Conservation (phyloP, 495 filamentous ascomycete species). For the Clavariopsis aquatica region DNA sequence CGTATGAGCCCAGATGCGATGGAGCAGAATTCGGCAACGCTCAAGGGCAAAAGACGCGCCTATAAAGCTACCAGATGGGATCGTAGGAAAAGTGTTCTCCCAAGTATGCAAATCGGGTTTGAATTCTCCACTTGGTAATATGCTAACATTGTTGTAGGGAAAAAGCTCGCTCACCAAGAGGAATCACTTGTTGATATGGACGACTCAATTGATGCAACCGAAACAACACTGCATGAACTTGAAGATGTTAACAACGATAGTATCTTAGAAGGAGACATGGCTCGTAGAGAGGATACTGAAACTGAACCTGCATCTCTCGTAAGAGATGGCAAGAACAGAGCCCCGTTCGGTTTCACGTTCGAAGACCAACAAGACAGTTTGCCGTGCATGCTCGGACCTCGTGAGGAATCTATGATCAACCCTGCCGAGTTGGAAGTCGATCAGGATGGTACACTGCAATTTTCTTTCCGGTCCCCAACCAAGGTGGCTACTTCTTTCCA, state of each 20-base stretch:
- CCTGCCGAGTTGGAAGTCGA: background rate
- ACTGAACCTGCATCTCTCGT: background rate
- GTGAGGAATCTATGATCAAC: background rate
- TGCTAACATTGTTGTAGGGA: conserved; percentile 7
- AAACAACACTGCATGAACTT: background rate
- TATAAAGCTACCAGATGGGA: conserved; percentile 33
- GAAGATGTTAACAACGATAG: background rate
- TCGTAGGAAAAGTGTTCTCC: conserved; percentile 32
- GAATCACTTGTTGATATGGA: background rate
- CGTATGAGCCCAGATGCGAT: conserved; percentile 13
- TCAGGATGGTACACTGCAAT: background rate
- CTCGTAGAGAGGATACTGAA: background rate
- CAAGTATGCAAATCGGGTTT: conserved; percentile 18
- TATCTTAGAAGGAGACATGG: background rate
- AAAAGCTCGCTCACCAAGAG: background rate
- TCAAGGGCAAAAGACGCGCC: conserved; percentile 15
- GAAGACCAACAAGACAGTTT: background rate
- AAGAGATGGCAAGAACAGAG: background rate
- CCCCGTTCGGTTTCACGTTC: background rate
- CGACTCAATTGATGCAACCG: background rate
- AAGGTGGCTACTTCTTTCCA: background rate
- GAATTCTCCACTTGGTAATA: background rate
- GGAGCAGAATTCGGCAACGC: background rate
- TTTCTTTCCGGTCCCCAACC: background rate
- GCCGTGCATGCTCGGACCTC: background rate